Conservation (phyloP, 1,284 basidiomycete species). For the Cutaneotrichosporon cavernicola region DNA sequence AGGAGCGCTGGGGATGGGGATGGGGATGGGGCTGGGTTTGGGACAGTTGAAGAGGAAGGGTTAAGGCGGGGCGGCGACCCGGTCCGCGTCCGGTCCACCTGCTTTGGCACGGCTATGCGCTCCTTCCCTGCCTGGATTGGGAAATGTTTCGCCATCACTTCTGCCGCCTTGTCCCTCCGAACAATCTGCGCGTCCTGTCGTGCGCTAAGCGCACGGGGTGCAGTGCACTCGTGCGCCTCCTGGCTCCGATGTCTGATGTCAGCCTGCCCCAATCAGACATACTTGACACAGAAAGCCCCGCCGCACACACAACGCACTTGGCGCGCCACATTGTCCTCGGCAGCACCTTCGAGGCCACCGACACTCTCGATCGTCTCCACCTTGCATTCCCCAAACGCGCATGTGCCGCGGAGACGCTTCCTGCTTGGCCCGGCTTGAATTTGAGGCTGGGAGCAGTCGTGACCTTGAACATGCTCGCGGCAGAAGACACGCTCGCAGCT, state of each 20-base stretch:
- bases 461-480: slow-evolving; percentile 34
- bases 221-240: slow-evolving; percentile 37
- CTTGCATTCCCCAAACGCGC: slow-evolving; percentile 32
- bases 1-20: neutral
- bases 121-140: slow-evolving; percentile 28
- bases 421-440: slow-evolving; percentile 9
- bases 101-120: slow-evolving; percentile 33
- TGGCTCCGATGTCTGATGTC: slow-evolving; percentile 36
- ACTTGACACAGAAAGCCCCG: slow-evolving; percentile 42
- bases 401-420: slow-evolving; percentile 26
- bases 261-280: slow-evolving; percentile 12
- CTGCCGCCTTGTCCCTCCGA: slow-evolving; percentile 31
- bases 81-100: slow-evolving; percentile 23
- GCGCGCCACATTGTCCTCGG: slow-evolving; percentile 31
- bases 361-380: slow-evolving; percentile 41
- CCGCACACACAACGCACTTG: slow-evolving; percentile 42
- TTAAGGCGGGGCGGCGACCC: neutral
- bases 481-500: slow-evolving; percentile 38
- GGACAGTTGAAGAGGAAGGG: neutral
- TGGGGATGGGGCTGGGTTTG: neutral
- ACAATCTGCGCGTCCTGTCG: slow-evolving; percentile 33
- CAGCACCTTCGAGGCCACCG: slow-evolving; percentile 28
- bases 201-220: slow-evolving; percentile 30
- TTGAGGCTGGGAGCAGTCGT: slow-evolving; percentile 28
- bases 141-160: slow-evolving; percentile 38